A percentile compares a stretch with the other conserved stretches of the same genome.
Conservation (phyloP, 176 grass and related monocot genomes). For the Oryza glumipatula region DNA sequence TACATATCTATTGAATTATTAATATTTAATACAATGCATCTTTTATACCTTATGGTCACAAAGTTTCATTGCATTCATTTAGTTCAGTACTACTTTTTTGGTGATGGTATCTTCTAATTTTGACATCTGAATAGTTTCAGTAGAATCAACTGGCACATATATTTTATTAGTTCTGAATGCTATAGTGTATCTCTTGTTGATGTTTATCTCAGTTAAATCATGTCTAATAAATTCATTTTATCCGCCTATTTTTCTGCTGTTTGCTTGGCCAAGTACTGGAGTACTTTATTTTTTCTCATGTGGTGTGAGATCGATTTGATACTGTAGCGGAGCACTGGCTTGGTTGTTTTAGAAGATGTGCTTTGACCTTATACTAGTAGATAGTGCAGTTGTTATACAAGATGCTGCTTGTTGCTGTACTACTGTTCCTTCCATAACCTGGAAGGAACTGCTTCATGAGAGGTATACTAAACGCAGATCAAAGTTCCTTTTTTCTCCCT, state of each 20-base stretch:
- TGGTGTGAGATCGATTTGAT: background rate
- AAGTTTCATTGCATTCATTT: background rate
- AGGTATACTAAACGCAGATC: background rate
- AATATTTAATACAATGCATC: background rate
- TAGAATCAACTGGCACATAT: background rate
- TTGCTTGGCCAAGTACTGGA: background rate
- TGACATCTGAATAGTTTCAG: background rate
- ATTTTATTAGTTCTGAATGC: background rate
- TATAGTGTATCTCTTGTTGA: background rate
- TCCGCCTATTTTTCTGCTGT: background rate
- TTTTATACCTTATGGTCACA: background rate
- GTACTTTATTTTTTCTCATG: slow-evolving; percentile 5
- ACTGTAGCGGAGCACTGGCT: background rate
- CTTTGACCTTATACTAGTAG: background rate
- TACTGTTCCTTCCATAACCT: background rate
- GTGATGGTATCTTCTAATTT: background rate
- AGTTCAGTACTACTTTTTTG: background rate
- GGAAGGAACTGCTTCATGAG: background rate
- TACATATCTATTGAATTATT: background rate
- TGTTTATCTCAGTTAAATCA: background rate
- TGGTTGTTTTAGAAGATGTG: slow-evolving; percentile 7
- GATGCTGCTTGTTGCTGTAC: background rate
- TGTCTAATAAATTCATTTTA: background rate
- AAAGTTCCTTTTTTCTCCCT: background rate
- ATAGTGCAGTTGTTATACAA: background rate